Base-by-base conservation (phyloP, 148 eudicot species). In the Nyssa sinensis region DNA sequence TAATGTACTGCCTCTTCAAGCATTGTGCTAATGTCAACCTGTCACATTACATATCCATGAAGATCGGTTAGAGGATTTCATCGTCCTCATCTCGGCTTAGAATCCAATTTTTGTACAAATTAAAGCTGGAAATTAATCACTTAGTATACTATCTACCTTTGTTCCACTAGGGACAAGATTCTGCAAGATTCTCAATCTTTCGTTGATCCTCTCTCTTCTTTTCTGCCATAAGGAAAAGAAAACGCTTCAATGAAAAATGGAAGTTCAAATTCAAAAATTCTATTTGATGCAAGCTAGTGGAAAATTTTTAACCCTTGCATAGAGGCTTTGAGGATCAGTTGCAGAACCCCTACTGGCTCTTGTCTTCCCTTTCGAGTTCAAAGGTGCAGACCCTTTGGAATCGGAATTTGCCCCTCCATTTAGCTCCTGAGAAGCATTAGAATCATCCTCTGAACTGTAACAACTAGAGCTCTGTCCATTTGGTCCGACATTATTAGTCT, bases 241-340 rank as follows among this genome's bases (percentile, higher is more conserved):
- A n/a, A 55, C 23, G 21, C 5, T 55, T 37, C 44, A 55, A 55
- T 17, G 24, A 55, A 19, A 13, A 55, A 21, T 55, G 17, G 24
- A 55, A 55, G 24, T 5, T 21, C 7, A 55, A 55, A 55, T 7
- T 2, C 59, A n/a, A 21, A 55, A 21, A 17, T 55, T 19, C 7
- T n/a, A 5, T 55, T 7, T 3, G 23, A 55, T 55, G 17, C 7
- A 5, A 21, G 17, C 21, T 25, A 21, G 34, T 33, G 17, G 59
- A 66, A 57, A 16, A 27, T 53, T 63, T 58, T 31, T 72, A 80
- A 91, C 96, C 86, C 96, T 84, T 29, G 96, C 96, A 74, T 91
- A 91, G 67, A 91, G 88, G 85, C 96, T 91, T 60, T 91, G 96
- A 9, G 96, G 96, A 78, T 91, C 96, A 9, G 96, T 88, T 63